A percentile compares a stretch with the other conserved stretches of the same genome.
phyloP scores from a whole-genome alignment of 805 yeast genomes.

The Saturnispora kantuleensis region DNA sequence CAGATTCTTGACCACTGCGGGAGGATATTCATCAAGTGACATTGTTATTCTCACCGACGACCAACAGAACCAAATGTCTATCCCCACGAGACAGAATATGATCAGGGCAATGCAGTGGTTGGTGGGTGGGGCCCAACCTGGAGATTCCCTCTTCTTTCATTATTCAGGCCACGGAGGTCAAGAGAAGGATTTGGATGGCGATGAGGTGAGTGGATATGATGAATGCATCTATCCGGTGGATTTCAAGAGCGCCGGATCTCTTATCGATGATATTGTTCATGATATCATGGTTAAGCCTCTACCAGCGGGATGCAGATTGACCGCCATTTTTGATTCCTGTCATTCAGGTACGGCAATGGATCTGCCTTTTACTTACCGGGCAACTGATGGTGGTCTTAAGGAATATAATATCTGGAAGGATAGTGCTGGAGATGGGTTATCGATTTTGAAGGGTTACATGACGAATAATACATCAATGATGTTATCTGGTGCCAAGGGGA shows the following conservation, averaged over 20 bases:
- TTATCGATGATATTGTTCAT: conserved; percentile 69
- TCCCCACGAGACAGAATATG: conserved; percentile 65
- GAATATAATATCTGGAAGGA: conserved; percentile 74
- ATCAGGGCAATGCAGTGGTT: conserved; percentile 77
- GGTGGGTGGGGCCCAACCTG: conserved; percentile 59
- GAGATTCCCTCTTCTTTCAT: conserved; percentile 73
- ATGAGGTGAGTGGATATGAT: conserved; percentile 29
- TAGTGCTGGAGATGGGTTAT: conserved; percentile 56
- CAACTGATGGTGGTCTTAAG: conserved; percentile 74
- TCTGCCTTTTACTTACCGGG: conserved; percentile 61
- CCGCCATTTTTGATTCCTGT: conserved; percentile 77
- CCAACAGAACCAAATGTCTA: conserved; percentile 31
- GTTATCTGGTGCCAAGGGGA: conserved; percentile 30
- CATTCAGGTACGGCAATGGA: conserved; percentile 81
- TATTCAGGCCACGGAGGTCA: conserved; percentile 86
- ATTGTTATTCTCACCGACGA: conserved; percentile 56
- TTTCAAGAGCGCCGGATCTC: conserved; percentile 54
- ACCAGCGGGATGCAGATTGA: conserved; percentile 63
- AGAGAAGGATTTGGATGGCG: conserved; percentile 42
- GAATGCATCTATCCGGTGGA: conserved; percentile 31
- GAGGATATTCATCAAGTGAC: conserved; percentile 44
- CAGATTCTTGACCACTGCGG: conserved; percentile 24
- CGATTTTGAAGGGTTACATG: conserved; percentile 50
- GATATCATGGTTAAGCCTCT: conserved; percentile 59
- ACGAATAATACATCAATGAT: conserved; percentile 42